Evolutionary conservation across 2,329 filamentous ascomycete species (phyloP), one percentile per base, ranked within the genome.

Genomic region (Xylaria multiplex): DNA sequence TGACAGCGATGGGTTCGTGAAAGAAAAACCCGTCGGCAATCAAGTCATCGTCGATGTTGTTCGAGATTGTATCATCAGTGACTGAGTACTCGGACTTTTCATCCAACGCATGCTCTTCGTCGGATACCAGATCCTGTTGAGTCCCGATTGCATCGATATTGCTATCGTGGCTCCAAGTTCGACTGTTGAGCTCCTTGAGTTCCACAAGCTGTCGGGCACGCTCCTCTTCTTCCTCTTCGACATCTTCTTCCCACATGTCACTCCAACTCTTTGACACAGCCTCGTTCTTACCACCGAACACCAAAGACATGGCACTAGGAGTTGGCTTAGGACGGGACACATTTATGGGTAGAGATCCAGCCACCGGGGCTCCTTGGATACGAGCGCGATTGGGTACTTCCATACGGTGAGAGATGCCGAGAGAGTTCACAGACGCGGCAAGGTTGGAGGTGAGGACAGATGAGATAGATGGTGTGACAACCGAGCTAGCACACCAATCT

Each of bases 261-360:
- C 94, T 97, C 96, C 96, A 99, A 84, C 96, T 98, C 90, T 98
- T 98, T 63, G 96, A 97, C 54, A 96, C 92, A 54, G 86, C 83
- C 52, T 95, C 91, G 69, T 88, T 87, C 77, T 91, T 89, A 75
- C 89, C 89, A 58, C 92, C 92, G 77, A 97, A 95, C 57, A 95
- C 88, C 76, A 91, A 87, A 4, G 92, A 89, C 85, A 95, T 90
- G 67, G 92, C 90, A 60, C 87, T 84, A 72, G 90, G 83, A 46
- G 87, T 86, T 69, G 88, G 84, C 71, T 87, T 87, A 0, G 93
- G 91, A 76, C 96, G 89, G 14, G 91, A 91, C 80, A 94, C 92
- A 69, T 86, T 89, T 76, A 96, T 95, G 5, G 92, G 90, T 30
- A 96, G 84, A 1, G 93, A 92, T 45, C 87, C 89, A 58, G 91